These are phyloP conservation scores for Trichoderma polysporum DNA, from an alignment of 2,329 filamentous ascomycete genomes.

Conservation along the genomic window DNA sequence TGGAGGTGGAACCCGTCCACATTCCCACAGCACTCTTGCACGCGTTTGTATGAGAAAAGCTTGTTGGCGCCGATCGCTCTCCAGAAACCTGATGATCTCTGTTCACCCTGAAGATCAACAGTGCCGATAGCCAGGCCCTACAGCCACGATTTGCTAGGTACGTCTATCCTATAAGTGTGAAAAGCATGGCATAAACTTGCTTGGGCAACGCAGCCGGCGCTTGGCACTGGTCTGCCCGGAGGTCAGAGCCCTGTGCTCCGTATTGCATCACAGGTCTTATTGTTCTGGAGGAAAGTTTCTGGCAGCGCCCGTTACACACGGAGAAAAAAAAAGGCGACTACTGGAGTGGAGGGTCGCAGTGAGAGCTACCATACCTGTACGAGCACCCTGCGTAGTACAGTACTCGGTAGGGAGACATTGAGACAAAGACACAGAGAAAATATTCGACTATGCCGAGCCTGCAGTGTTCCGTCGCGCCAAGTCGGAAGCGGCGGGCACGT, in stretches of 20 bases:
- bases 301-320: neutral
- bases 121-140: neutral
- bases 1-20: slow-evolving; percentile 16
- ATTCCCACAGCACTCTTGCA: neutral
- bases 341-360: slow-evolving; percentile 4
- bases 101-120: slow-evolving; percentile 18
- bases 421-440: neutral
- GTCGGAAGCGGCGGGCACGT: slow-evolving; percentile 19
- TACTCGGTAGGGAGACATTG: neutral
- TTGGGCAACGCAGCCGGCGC: neutral
- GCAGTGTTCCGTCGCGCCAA: slow-evolving; percentile 15
- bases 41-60: slow-evolving; percentile 17
- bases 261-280: neutral
- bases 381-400: neutral
- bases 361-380: neutral
- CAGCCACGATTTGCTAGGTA: neutral
- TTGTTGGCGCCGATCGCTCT: slow-evolving; percentile 20
- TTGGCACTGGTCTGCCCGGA: neutral
- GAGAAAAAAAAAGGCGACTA: neutral
- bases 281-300: neutral
- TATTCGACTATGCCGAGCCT: slow-evolving; percentile 1
- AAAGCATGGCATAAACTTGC: neutral
- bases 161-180: neutral
- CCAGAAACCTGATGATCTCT: slow-evolving; percentile 9
- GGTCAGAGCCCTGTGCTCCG: neutral